Evolutionary conservation across 2,329 filamentous ascomycete species (phyloP).

Genomic region (Aspergillus luchuensis): DNA sequence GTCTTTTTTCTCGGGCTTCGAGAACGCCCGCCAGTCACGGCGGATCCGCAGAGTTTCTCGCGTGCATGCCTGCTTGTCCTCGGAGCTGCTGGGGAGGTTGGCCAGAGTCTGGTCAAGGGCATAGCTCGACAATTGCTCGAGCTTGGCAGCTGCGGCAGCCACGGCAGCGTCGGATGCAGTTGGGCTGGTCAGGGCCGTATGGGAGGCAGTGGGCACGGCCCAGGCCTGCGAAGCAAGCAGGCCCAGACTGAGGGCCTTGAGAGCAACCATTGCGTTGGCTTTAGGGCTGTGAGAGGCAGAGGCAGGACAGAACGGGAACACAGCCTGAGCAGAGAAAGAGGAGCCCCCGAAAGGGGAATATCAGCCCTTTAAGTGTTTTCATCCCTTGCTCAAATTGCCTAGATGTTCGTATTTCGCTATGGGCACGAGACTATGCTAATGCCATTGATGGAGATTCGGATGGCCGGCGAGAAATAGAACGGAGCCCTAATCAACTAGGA

Average conservation of each 20-base stretch:
- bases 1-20: constrained; percentile 32
- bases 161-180: constrained; percentile 10
- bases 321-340: not conserved
- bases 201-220: constrained; percentile 16
- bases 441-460: not conserved
- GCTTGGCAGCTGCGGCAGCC: constrained; percentile 19
- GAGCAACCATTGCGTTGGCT: constrained; percentile 17
- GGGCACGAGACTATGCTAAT: not conserved
- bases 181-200: not conserved
- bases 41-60: constrained; percentile 24
- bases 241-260: constrained; percentile 18
- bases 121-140: constrained; percentile 17
- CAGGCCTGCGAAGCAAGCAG: constrained; percentile 17
- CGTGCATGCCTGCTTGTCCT: constrained; percentile 8
- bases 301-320: not conserved
- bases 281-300: not conserved
- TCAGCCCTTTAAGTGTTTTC: constrained; percentile 3
- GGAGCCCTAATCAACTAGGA: not conserved
- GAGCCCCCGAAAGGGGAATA: not conserved
- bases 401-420: not conserved
- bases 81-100: constrained; percentile 4
- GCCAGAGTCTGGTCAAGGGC: constrained; percentile 17
- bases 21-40: constrained; percentile 37
- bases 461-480: not conserved
- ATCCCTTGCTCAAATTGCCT: not conserved